Conservation (phyloP, 2,329 filamentous ascomycete genomes). For the Penicillium concentricum region DNA sequence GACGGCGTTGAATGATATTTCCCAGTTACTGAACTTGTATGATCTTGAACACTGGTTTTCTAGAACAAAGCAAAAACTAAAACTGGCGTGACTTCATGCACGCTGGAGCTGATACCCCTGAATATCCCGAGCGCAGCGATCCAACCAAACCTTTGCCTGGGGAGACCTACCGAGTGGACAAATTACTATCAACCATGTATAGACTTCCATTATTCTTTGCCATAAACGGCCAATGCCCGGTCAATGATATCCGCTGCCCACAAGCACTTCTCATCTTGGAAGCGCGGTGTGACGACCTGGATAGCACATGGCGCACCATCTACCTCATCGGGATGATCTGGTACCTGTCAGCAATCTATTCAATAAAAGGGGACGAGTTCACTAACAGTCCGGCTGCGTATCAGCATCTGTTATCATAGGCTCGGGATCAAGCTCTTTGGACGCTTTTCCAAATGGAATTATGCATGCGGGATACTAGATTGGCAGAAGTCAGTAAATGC, state of each 20-base stretch:
- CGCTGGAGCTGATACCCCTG: background rate
- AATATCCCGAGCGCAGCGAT: background rate
- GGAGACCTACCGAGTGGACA: background rate
- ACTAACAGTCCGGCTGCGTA: slow-evolving; percentile 29
- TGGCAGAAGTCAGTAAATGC: background rate
- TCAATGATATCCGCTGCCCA: slow-evolving; percentile 33
- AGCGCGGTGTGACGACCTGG: slow-evolving; percentile 48
- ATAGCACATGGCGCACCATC: slow-evolving; percentile 50
- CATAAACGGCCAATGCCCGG: background rate
- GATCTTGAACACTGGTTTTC: background rate
- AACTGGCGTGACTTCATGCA: background rate
- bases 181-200: background rate
- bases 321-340: slow-evolving; percentile 43
- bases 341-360: slow-evolving; percentile 3
- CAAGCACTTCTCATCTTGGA: slow-evolving; percentile 51
- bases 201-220: background rate
- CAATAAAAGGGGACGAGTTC: background rate
- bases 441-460: slow-evolving; percentile 47
- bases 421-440: slow-evolving; percentile 42
- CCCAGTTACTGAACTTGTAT: background rate
- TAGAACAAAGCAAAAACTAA: background rate
- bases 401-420: slow-evolving; percentile 30
- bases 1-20: background rate
- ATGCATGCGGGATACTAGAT: slow-evolving; percentile 52
- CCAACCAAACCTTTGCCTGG: background rate